Conservation (phyloP, 225 moss, liverwort and hornwort genomes). For the Takakia lepidozioides region DNA sequence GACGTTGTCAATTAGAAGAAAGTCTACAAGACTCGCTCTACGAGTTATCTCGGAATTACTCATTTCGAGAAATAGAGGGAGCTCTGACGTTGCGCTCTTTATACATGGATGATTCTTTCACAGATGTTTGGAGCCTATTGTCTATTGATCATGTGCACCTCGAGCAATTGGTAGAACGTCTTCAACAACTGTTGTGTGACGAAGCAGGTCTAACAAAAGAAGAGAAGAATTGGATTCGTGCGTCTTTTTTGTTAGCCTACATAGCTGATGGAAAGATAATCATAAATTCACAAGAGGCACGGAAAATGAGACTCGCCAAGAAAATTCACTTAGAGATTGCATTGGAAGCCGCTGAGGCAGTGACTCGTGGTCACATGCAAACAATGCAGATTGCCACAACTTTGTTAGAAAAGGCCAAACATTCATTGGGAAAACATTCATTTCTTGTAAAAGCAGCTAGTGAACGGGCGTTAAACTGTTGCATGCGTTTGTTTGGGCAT, state of each 20-base stretch:
- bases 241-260: conserved; percentile 26
- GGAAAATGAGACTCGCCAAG: background rate
- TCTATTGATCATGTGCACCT: conserved; percentile 25
- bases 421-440: conserved; percentile 11
- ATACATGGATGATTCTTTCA: background rate
- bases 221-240: conserved; percentile 29
- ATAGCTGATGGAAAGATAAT: conserved; percentile 18
- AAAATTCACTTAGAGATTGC: conserved; percentile 15
- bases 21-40: conserved; percentile 9
- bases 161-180: conserved; percentile 22
- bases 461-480: conserved; percentile 12
- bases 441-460: conserved; percentile 17
- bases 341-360: conserved; percentile 12
- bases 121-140: conserved; percentile 1
- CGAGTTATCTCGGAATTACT: conserved; percentile 16
- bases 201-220: conserved; percentile 6
- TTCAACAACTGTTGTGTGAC: conserved; percentile 9
- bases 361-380: conserved; percentile 25
- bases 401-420: conserved; percentile 15
- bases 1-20: conserved; percentile 26
- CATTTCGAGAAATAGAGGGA: conserved; percentile 12
- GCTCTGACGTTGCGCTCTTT: conserved; percentile 11
- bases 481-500: conserved; percentile 22
- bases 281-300: conserved; percentile 7
- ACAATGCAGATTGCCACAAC: conserved; percentile 24